Evolutionary conservation across 495 filamentous ascomycete species (phyloP), one percentile per base, ranked within the genome.

Genomic region (Darksidea phi): DNA sequence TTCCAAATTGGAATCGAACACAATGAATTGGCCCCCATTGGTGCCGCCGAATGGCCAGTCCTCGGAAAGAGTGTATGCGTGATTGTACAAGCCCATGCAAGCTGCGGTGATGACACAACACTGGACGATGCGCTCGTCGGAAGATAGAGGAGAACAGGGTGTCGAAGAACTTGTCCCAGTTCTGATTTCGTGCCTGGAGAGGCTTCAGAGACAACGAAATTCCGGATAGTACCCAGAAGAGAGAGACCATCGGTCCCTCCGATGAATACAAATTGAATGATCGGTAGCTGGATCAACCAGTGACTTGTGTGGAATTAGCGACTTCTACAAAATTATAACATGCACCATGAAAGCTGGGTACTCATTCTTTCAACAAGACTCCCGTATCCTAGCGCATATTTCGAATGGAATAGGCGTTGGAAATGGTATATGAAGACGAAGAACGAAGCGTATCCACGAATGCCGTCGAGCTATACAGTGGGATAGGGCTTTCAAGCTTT

Each of bases 221-320:
- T 61, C 86, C 86, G 6, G 85, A 87, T 43, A 89, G 84, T 56
- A 88, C 82, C 73, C 88, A 88, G 76, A 89, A 89, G 47, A 88
- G 82, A 68, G 84, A 80, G 10, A 89, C 86, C 85, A 87, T 87
- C 48, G 86, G 83, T n/a, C 50, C 83, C 80, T 28, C 84, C 86
- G 6, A 82, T 83, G 68, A 82, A 84, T 11, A 88, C 63, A 56
- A 88, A 72, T 48, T 86, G 80, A 3, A 88, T 26, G 60, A 86
- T 79, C 4, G 86, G 86, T 13, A 88, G 72, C 71, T 88, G 86
- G 49, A 85, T 77, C 46, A 85, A 63, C 53, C 54, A 55, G 54
- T 63, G 54, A 26, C 28, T 32, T 3, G 3, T 4, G 4, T 4
- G 10, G 28, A 32, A 32, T 32, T 10, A 32, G 28, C 10, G 4